Evolutionary conservation across 108 stramenopile species (phyloP).

Genomic region (Chaetoceros tenuissimus): DNA sequence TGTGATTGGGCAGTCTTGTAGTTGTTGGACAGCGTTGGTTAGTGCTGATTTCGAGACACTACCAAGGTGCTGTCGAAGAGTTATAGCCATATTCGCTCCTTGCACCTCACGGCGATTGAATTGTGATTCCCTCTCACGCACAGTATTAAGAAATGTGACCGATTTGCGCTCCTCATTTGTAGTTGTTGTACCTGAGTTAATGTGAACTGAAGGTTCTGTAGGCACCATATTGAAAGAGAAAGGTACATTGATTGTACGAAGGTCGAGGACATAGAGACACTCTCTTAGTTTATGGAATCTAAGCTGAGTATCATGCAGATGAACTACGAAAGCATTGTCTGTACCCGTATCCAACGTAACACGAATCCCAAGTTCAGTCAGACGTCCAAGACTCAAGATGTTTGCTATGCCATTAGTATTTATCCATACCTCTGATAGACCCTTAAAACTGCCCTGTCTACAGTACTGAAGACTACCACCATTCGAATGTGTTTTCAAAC

Average conservation of each 20-base stretch:
- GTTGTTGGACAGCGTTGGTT: background rate
- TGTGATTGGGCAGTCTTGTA: background rate
- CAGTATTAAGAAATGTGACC: background rate
- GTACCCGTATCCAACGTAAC: slow-evolving; percentile 21
- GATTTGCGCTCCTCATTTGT: background rate
- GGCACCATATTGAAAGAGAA: no score
- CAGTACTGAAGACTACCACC: slow-evolving; percentile 6
- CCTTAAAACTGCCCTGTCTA: slow-evolving; percentile 13
- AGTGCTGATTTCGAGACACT: background rate
- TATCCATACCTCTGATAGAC: slow-evolving; percentile 22
- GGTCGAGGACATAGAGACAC: no score
- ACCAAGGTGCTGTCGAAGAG: no score
- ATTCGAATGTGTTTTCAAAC: slow-evolving; percentile 11
- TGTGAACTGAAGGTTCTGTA: no score
- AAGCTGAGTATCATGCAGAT: background rate
- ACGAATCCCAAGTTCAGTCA: slow-evolving; percentile 7
- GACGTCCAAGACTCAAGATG: slow-evolving; percentile 22
- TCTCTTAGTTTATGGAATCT: background rate
- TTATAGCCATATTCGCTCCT: background rate
- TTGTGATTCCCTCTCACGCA: background rate
- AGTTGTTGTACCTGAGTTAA: background rate
- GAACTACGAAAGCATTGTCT: slow-evolving; percentile 5
- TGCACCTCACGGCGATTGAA: background rate
- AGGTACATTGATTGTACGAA: background rate
- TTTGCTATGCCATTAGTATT: slow-evolving; percentile 31